Evolutionary conservation across 495 filamentous ascomycete species (phyloP).

Genomic region (Hypoxylon crocopeplum): DNA sequence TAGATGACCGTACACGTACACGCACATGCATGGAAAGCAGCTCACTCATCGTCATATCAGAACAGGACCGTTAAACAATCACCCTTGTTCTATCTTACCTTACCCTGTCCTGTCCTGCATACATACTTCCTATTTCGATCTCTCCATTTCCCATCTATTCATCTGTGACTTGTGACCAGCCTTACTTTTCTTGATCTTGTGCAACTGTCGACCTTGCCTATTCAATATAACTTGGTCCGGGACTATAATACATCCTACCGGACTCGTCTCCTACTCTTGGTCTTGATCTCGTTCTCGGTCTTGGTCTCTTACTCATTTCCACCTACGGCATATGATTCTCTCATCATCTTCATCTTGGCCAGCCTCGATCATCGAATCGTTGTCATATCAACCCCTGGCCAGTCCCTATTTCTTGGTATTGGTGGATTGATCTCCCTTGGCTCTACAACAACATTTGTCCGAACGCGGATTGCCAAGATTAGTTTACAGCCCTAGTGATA

Average conservation of each 20-base stretch:
- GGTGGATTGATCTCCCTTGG: slow-evolving; percentile 27
- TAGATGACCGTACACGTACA: background rate
- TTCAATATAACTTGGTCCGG: background rate
- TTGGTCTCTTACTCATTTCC: slow-evolving; percentile 2
- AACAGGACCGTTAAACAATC: too few relatives aligned
- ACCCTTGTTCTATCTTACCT: slow-evolving; percentile 1
- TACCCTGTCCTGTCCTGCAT: slow-evolving; percentile 1
- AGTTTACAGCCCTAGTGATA: slow-evolving; percentile 24
- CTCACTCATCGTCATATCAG: background rate
- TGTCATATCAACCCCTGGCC: slow-evolving; percentile 5
- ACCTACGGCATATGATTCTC: background rate
- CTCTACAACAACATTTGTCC: slow-evolving; percentile 22
- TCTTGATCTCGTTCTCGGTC: background rate
- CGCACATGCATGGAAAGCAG: slow-evolving; percentile 19
- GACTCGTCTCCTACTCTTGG: background rate
- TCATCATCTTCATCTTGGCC: slow-evolving; percentile 15
- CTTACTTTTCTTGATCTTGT: background rate
- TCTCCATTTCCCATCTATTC: slow-evolving; percentile 13
- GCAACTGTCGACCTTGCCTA: background rate
- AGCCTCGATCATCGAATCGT: slow-evolving; percentile 18
- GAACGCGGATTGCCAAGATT: slow-evolving; percentile 30
- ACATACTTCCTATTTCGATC: slow-evolving; percentile 15
- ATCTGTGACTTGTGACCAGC: slow-evolving; percentile 21
- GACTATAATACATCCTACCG: background rate
- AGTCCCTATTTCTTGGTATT: slow-evolving; percentile 25